Conservation (phyloP, 305 asterid species). For the Fraxinus sp. region DNA sequence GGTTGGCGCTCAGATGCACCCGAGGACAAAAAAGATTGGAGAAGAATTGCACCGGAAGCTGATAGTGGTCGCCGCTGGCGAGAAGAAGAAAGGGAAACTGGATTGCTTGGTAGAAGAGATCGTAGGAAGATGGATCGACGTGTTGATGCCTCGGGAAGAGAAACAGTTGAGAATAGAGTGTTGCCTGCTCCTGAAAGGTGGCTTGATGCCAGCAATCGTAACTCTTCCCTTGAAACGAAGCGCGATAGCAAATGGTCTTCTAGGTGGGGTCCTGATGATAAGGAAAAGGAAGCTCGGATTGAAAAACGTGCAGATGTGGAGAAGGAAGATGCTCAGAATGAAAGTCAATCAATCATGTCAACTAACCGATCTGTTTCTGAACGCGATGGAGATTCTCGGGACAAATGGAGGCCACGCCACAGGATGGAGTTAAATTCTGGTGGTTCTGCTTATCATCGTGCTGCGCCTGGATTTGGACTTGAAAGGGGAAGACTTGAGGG, state of each 20-base stretch:
- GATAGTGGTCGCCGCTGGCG: slow-evolving; percentile 98
- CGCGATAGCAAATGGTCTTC: slow-evolving; percentile 94
- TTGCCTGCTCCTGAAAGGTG: slow-evolving; percentile 67
- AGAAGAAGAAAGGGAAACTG: slow-evolving; percentile 99
- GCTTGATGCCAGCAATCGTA: slow-evolving; percentile 71
- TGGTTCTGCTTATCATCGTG: slow-evolving; percentile 65
- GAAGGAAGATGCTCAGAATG: slow-evolving; percentile 71
- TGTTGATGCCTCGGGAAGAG: slow-evolving; percentile 66
- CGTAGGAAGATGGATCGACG: slow-evolving; percentile 90
- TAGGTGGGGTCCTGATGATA: slow-evolving; percentile 99
- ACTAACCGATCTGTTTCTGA: slow-evolving; percentile 61
- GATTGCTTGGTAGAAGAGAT: slow-evolving; percentile 89
- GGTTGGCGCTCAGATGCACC: slow-evolving; percentile 67
- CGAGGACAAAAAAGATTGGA: slow-evolving; percentile 90
- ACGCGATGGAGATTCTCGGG: slow-evolving; percentile 89
- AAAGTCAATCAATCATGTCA: slow-evolving; percentile 55
- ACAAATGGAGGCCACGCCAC: slow-evolving; percentile 99
- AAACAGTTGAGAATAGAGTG: slow-evolving; percentile 63
- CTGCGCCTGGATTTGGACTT: slow-evolving; percentile 93
- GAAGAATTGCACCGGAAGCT: slow-evolving; percentile 56
- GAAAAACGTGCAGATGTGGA: slow-evolving; percentile 71
- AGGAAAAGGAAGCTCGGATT: slow-evolving; percentile 74
- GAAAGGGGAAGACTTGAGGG: slow-evolving; percentile 81
- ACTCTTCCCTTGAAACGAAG: slow-evolving; percentile 68
- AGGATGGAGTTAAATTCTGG: slow-evolving; percentile 80